These are phyloP conservation scores for Botrytis elliptica DNA, from an alignment of 2,329 filamentous ascomycete species.

Conservation along the genomic window DNA sequence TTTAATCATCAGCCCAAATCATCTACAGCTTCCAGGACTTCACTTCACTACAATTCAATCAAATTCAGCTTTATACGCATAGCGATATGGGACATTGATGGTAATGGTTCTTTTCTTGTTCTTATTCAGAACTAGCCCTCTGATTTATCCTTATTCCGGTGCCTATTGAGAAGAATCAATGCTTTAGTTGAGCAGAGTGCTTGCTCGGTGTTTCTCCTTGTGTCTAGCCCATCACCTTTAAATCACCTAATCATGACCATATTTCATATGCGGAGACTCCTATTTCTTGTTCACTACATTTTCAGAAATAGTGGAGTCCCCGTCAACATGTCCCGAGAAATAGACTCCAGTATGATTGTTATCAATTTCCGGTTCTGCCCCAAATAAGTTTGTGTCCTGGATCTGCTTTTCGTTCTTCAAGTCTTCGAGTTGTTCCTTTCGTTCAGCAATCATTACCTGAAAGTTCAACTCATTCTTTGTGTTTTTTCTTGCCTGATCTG, in stretches of 20 bases:
- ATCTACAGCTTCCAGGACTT: not conserved
- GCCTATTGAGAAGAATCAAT: not conserved
- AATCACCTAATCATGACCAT: not conserved
- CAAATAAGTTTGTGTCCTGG: not conserved
- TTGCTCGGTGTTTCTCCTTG: not conserved
- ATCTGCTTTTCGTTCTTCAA: not conserved
- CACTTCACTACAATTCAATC: not conserved
- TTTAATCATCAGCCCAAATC: not conserved
- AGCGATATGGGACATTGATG: not conserved
- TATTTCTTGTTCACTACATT: not conserved
- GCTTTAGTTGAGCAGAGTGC: not conserved
- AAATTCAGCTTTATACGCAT: not conserved
- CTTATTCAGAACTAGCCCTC: not conserved
- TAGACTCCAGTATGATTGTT: not conserved
- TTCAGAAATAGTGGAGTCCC: rapidly evolving
- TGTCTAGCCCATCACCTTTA: not conserved
- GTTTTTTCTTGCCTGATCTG: not conserved
- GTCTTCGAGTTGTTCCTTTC: not conserved
- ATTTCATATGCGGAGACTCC: too few relatives aligned
- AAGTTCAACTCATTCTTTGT: not conserved
- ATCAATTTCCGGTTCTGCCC: not conserved
- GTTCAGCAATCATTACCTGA: not conserved
- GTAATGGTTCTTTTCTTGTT: not conserved
- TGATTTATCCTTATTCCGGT: not conserved
- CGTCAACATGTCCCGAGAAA: not conserved